A percentile compares a stretch with the other conserved stretches of the same genome.
Evolutionary conservation across 768 basidiomycete species (phyloP).

Genomic region (Suillus hirtellus): DNA sequence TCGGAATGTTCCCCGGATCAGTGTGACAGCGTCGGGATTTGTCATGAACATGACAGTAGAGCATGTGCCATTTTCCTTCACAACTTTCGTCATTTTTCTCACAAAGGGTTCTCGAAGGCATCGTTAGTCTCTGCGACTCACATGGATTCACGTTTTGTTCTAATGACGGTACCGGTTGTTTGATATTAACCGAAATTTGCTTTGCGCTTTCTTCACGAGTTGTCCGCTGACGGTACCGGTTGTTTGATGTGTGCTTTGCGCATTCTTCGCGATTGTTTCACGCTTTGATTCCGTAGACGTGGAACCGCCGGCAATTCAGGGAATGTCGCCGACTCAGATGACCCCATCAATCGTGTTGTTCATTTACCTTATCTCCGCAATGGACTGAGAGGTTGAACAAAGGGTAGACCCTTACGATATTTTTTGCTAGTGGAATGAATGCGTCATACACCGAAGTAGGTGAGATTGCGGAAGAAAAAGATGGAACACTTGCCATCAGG

Average conservation of each 20-base stretch:
- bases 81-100: constrained; percentile 12
- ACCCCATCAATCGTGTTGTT: constrained; percentile 13
- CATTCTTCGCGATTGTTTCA: constrained; percentile 1
- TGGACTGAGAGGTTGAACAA: constrained; percentile 6
- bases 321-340: constrained; percentile 8
- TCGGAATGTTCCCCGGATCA: background rate
- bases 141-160: background rate
- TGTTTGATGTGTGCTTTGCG: constrained; percentile 3
- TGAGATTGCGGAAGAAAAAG: constrained; percentile 12
- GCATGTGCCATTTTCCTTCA: constrained; percentile 5
- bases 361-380: constrained; percentile 30
- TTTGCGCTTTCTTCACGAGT: too few species aligned
- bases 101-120: constrained; percentile 11
- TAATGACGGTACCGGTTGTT: too few species aligned
- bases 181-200: too few species aligned
- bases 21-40: background rate
- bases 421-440: background rate
- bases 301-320: constrained; percentile 15
- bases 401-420: constrained; percentile 25
- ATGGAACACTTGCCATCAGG: background rate
- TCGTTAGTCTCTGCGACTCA: constrained; percentile 4
- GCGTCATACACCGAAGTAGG: constrained; percentile 10
- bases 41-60: background rate
- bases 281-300: constrained; percentile 3
- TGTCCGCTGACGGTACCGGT: background rate